These are phyloP conservation scores for Fusarium annulatum DNA, from an alignment of 2,329 filamentous ascomycete species.

Conservation along the genomic window DNA sequence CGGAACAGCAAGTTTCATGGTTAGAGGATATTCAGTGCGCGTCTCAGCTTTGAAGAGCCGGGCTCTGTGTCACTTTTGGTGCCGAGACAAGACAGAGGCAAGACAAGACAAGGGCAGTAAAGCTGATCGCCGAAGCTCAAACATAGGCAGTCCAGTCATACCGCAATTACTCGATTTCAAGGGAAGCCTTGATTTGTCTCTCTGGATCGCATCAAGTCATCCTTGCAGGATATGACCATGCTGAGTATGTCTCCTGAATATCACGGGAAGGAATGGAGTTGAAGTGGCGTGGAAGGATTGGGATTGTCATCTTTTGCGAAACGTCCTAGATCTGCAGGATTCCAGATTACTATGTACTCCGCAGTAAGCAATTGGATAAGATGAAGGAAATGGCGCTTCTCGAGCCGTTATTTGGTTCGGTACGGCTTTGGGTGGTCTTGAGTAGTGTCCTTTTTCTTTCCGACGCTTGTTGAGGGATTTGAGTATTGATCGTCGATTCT, in stretches of 20 bases:
- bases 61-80: background rate
- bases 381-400: background rate
- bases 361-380: background rate
- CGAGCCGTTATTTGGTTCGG: background rate
- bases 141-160: background rate
- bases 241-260: conserved; percentile 24
- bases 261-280: background rate
- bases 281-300: conserved; percentile 6
- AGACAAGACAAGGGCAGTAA: conserved; percentile 12
- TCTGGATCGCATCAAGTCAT: background rate
- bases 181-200: background rate
- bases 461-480: conserved; percentile 7
- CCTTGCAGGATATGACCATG: conserved; percentile 6
- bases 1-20: background rate
- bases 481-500: background rate
- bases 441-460: background rate
- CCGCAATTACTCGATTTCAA: background rate
- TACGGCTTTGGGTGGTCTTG: background rate
- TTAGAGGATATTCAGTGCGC: background rate
- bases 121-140: conserved; percentile 6
- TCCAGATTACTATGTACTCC: background rate
- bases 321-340: conserved; percentile 8
- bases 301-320: background rate
- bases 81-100: conserved; percentile 13
- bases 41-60: background rate